phyloP scores from a whole-genome alignment of 2,329 filamentous ascomycete genomes.

The Aspergillus unguis region DNA sequence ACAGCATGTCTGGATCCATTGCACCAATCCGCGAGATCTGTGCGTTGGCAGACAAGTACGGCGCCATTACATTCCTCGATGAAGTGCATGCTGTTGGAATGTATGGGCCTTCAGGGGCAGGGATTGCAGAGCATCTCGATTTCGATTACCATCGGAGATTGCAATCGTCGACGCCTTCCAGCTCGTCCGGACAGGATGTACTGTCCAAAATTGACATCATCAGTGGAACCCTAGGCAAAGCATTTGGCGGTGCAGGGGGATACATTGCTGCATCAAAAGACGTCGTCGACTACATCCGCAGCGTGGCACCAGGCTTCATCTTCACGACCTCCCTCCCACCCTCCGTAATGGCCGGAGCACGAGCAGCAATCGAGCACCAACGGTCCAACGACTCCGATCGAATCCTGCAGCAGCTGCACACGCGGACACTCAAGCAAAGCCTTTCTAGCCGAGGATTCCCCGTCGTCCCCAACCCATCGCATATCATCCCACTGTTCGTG shows the following conservation, averaged over 20 bases:
- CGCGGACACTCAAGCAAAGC: slow-evolving; percentile 85
- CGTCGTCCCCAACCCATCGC: slow-evolving; percentile 94
- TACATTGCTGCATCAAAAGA: slow-evolving; percentile 90
- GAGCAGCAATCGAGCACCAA: slow-evolving; percentile 91
- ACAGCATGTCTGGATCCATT: slow-evolving; percentile 98
- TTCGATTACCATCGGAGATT: slow-evolving; percentile 63
- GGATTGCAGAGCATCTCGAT: slow-evolving; percentile 95
- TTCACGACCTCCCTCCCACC: slow-evolving; percentile 97
- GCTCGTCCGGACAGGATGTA: slow-evolving; percentile 48
- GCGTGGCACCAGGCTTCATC: slow-evolving; percentile 94
- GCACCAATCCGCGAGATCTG: slow-evolving; percentile 95
- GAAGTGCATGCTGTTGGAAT: slow-evolving; percentile 99
- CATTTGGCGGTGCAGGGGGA: slow-evolving; percentile 94
- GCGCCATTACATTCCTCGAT: slow-evolving; percentile 93
- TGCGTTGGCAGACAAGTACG: slow-evolving; percentile 94
- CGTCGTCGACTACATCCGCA: slow-evolving; percentile 89
- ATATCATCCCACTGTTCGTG: slow-evolving; percentile 91
- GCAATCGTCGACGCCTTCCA: slow-evolving; percentile 66
- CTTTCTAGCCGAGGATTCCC: slow-evolving; percentile 79
- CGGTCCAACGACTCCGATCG: slow-evolving; percentile 80
- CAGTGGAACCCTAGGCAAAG: slow-evolving; percentile 94
- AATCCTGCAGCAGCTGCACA: slow-evolving; percentile 91
- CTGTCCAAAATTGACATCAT: slow-evolving; percentile 98
- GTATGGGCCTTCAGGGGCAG: slow-evolving; percentile 94
- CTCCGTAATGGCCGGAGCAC: slow-evolving; percentile 92